phyloP scores from a whole-genome alignment of 2,329 filamentous ascomycete species.

The Hypoxylon sp. region DNA sequence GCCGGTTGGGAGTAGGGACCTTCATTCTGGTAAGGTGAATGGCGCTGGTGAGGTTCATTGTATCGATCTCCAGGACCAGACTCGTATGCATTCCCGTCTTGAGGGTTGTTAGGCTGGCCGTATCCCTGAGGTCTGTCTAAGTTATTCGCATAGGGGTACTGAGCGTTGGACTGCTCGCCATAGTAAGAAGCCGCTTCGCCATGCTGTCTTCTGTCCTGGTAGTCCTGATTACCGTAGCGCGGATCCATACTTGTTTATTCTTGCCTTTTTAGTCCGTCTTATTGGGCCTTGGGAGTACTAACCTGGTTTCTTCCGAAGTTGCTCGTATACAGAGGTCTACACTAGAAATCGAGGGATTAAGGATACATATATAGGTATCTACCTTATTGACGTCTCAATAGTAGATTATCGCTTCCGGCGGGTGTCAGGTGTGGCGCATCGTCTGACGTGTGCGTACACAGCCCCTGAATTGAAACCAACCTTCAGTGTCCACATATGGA shows the following conservation, averaged over 20 bases:
- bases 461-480: constrained; percentile 17
- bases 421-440: constrained; percentile 22
- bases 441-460: constrained; percentile 35
- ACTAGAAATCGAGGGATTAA: not conserved
- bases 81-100: constrained; percentile 22
- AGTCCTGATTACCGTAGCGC: constrained; percentile 25
- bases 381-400: constrained; percentile 8
- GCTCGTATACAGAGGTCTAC: not conserved
- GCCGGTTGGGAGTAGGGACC: constrained; percentile 14
- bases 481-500: constrained; percentile 25
- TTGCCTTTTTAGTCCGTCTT: not conserved
- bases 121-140: constrained; percentile 25
- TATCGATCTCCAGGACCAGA: constrained; percentile 16
- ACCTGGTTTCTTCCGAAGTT: not conserved
- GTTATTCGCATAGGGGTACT: constrained; percentile 15
- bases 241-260: constrained; percentile 30
- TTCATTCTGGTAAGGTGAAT: constrained; percentile 15
- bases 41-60: constrained; percentile 15
- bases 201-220: constrained; percentile 14
- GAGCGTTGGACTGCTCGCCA: constrained; percentile 24
- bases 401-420: constrained; percentile 3
- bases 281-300: not conserved
- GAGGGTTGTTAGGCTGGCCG: constrained; percentile 22
- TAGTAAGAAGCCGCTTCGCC: constrained; percentile 41
- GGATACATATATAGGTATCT: constrained; percentile 28